Conservation (phyloP, 2,329 filamentous ascomycete species). For the Escovopsis sp. region DNA sequence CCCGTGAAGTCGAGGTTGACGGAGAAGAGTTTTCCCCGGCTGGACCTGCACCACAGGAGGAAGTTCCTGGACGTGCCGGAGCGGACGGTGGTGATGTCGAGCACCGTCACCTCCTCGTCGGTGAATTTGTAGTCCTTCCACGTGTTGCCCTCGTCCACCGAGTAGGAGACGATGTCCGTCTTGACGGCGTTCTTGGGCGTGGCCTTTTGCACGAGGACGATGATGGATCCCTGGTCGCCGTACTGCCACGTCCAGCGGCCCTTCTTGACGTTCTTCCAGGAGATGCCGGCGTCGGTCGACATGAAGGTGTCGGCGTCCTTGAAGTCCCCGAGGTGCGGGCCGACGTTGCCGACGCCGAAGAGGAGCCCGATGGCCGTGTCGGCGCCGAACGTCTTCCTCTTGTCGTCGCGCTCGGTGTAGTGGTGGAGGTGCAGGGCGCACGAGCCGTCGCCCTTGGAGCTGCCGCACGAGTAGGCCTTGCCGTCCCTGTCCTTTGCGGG, state of each 20-base stretch:
- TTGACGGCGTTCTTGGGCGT: constrained; percentile 51
- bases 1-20: constrained; percentile 84
- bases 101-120: constrained; percentile 54
- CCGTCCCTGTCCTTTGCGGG: constrained; percentile 56
- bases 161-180: constrained; percentile 59
- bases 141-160: constrained; percentile 62
- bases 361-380: constrained; percentile 78
- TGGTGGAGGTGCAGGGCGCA: constrained; percentile 90
- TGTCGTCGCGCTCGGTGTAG: constrained; percentile 80
- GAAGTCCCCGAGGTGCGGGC: constrained; percentile 46
- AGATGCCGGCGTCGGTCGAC: constrained; percentile 79
- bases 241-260: constrained; percentile 88
- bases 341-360: constrained; percentile 86
- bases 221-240: constrained; percentile 85
- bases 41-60: constrained; percentile 62
- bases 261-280: constrained; percentile 73
- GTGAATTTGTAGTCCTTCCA: constrained; percentile 69
- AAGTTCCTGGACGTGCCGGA: constrained; percentile 87
- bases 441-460: constrained; percentile 40
- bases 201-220: constrained; percentile 68
- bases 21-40: constrained; percentile 46
- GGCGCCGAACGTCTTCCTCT: constrained; percentile 74
- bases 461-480: constrained; percentile 55
- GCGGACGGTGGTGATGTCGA: constrained; percentile 74
- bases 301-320: constrained; percentile 80